These are phyloP conservation scores for Penicillium carneum DNA, from an alignment of 2,329 filamentous ascomycete genomes.

Conservation along the genomic window DNA sequence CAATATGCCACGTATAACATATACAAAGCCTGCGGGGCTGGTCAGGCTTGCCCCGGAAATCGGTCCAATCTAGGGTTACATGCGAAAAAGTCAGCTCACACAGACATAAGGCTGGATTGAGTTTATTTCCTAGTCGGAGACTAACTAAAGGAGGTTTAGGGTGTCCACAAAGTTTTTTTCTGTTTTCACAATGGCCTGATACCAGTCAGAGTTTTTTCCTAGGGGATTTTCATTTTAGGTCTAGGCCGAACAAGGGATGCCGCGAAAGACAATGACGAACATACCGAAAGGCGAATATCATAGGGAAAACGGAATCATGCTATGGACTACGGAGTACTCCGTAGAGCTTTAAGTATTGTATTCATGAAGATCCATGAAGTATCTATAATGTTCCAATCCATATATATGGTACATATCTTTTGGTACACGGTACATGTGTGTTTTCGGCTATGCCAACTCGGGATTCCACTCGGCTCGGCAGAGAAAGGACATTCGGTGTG, in stretches of 20 bases:
- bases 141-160: constrained; percentile 10
- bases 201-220: constrained; percentile 18
- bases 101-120: background rate
- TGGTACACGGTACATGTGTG: background rate
- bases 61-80: background rate
- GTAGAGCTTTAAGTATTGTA: background rate
- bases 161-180: constrained; percentile 8
- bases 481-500: constrained; percentile 32
- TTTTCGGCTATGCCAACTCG: constrained; percentile 26
- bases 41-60: background rate
- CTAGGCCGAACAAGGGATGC: constrained; percentile 19
- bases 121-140: background rate
- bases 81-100: constrained; percentile 2
- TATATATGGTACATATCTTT: background rate
- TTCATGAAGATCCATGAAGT: background rate
- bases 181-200: constrained; percentile 16
- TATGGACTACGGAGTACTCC: background rate
- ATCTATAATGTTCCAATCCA: too few relatives aligned
- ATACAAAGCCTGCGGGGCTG: background rate
- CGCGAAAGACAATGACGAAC: constrained; percentile 10
- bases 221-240: constrained; percentile 21
- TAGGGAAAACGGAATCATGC: background rate
- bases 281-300: background rate
- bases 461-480: constrained; percentile 25
- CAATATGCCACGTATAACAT: background rate